Evolutionary conservation across 1,284 basidiomycete genomes (phyloP).

Genomic region (Leccinum pachyderme): DNA sequence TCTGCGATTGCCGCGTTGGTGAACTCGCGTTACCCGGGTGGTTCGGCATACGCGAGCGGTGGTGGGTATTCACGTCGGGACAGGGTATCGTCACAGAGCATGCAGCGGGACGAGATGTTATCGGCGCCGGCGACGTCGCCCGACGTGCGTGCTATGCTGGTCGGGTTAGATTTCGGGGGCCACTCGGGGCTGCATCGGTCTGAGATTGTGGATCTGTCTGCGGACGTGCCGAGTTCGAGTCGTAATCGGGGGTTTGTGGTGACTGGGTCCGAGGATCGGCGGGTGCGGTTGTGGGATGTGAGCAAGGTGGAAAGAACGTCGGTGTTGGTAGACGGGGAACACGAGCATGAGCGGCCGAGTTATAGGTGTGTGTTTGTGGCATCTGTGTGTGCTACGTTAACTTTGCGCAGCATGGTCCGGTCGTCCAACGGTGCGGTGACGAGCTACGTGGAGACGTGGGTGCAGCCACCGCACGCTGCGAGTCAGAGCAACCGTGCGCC

Average conservation of each 20-base stretch:
- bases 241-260: slow-evolving; percentile 69
- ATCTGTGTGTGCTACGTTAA: background rate
- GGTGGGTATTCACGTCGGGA: slow-evolving; percentile 23
- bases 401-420: slow-evolving; percentile 27
- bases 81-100: slow-evolving; percentile 27
- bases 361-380: slow-evolving; percentile 54
- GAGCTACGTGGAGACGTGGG: slow-evolving; percentile 66
- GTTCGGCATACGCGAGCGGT: slow-evolving; percentile 25
- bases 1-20: slow-evolving; percentile 62
- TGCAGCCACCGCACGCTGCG: slow-evolving; percentile 39
- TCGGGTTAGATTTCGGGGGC: slow-evolving; percentile 73
- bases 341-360: slow-evolving; percentile 62
- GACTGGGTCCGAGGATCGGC: slow-evolving; percentile 80
- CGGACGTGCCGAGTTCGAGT: slow-evolving; percentile 39
- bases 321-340: slow-evolving; percentile 69
- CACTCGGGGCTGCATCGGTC: slow-evolving; percentile 53
- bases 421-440: slow-evolving; percentile 43
- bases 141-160: slow-evolving; percentile 63
- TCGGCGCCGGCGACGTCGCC: slow-evolving; percentile 51
- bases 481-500: slow-evolving; percentile 63
- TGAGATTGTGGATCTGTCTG: slow-evolving; percentile 50
- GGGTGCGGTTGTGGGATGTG: slow-evolving; percentile 83
- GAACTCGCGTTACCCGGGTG: slow-evolving; percentile 42
- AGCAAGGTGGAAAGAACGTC: slow-evolving; percentile 67
- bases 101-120: slow-evolving; percentile 35